phyloP scores from a whole-genome alignment of 2,329 filamentous ascomycete genomes.

The Exophiala oligosperma region DNA sequence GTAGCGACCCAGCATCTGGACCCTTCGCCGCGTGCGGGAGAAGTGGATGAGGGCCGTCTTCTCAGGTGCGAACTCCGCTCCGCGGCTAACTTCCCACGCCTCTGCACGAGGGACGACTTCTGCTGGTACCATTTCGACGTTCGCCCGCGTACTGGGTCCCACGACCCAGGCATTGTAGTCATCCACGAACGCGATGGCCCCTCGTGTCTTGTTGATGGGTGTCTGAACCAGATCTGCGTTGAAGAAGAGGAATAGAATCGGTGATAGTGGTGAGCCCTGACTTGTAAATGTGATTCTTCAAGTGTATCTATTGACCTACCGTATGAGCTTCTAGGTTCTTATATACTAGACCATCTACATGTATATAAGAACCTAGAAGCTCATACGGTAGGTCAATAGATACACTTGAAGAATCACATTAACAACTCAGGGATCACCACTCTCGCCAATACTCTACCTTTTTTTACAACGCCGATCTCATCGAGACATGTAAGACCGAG shows the following conservation, averaged over 20 bases:
- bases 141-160: constrained; percentile 4
- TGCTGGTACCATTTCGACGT: background rate
- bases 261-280: constrained; percentile 39
- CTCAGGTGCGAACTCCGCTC: constrained; percentile 32
- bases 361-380: too few relatives aligned
- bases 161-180: constrained; percentile 14
- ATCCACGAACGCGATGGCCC: constrained; percentile 33
- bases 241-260: constrained; percentile 40
- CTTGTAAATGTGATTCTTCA: too few relatives aligned
- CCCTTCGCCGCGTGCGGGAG: too few relatives aligned
- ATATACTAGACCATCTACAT: too few relatives aligned
- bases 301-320: too few relatives aligned
- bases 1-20: too few relatives aligned
- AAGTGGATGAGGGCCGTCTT: too few relatives aligned
- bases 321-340: too few relatives aligned
- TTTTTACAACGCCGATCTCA: constrained; percentile 41
- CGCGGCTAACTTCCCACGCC: constrained; percentile 34
- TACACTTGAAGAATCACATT: too few relatives aligned
- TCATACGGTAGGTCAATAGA: too few relatives aligned
- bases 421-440: constrained; percentile 33
- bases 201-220: constrained; percentile 32
- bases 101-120: constrained; percentile 22
- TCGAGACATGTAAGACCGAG: constrained; percentile 33
- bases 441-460: constrained; percentile 42
- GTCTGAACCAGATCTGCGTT: constrained; percentile 40